Evolutionary conservation across 2,329 filamentous ascomycete species (phyloP).

Genomic region (Metarhizium humberi): DNA sequence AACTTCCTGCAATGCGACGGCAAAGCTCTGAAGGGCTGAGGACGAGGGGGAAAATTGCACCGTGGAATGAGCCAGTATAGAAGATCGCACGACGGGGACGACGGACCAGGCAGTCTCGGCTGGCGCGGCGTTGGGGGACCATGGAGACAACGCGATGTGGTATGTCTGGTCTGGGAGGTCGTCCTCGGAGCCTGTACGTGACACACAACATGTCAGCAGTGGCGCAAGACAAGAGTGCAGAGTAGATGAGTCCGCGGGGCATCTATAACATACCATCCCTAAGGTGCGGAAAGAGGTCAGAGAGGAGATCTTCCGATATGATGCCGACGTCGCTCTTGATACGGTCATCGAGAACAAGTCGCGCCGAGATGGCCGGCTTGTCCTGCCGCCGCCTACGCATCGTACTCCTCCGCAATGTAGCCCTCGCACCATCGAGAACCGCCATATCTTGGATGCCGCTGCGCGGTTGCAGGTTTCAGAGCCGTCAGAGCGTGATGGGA

Average conservation of each 20-base stretch:
- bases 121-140: constrained; percentile 49
- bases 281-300: constrained; percentile 65
- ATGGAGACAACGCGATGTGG: constrained; percentile 66
- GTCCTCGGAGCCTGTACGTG: constrained; percentile 22
- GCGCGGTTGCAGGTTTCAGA: not conserved
- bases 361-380: constrained; percentile 68
- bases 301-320: constrained; percentile 77
- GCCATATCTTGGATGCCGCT: constrained; percentile 14
- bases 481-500: not conserved
- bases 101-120: constrained; percentile 74
- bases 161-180: constrained; percentile 32
- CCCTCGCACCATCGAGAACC: constrained; percentile 17
- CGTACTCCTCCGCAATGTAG: constrained; percentile 25
- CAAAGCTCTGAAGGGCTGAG: constrained; percentile 68
- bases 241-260: not conserved
- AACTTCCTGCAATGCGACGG: constrained; percentile 60
- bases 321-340: constrained; percentile 79
- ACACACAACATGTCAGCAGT: not conserved
- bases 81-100: constrained; percentile 60
- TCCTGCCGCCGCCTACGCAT: constrained; percentile 51
- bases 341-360: constrained; percentile 75
- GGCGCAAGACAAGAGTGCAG: not conserved
- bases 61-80: constrained; percentile 63
- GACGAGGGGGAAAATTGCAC: constrained; percentile 70
- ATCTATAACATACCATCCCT: constrained; percentile 35